Base-by-base conservation (phyloP, 768 basidiomycete species). In the Psilocybe cyanescens region DNA sequence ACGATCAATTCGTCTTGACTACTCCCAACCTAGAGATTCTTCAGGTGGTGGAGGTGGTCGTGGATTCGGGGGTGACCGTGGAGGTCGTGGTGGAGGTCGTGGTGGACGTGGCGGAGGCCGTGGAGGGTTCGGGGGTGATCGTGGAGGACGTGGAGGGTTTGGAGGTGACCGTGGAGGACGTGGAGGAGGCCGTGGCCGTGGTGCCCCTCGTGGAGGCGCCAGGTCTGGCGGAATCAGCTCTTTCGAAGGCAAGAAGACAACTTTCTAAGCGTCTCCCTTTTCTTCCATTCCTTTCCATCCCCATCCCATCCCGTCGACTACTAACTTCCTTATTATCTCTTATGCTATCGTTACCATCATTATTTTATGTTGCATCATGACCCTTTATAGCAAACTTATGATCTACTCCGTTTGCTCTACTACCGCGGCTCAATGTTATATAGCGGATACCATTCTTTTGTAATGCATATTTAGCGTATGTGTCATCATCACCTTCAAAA, bases 1-100 rank as follows among this genome's bases (percentile, higher is more conserved):
- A 4, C 86, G 97, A 55, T 67, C 76, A 30, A 79, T 97, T 63
- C 84, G 97, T 56, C 75, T 98, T 48, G 96, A 99, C 76, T 95
- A 83, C 78, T 91, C 92, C 24, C 90, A 91, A 70, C 94, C 94
- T 9, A 80, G 92, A 68, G 91, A 93, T 67, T 73, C 75, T 37
- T 77, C 79, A 50, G 86, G 84, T 57, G 85, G 85, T 48, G 75
- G 78, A 60, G 77, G 80, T 49, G 69, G 79, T 19, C 74, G 79
- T 47, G 72, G 81, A 53, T 76, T 80, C 31, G 76, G 83, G 8
- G 76, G 81, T n/a, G 74, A 80, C 3, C 67, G 78, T 52, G 76
- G 82, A 19, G 76, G 81, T 17, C 75, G 80, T 35, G 70, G 79
- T n/a, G 86, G 84, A 56, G 85, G 85, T 11, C 81, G 81, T 3